Evolutionary conservation across 768 basidiomycete genomes (phyloP).

Genomic region (Tylopilus sp.): DNA sequence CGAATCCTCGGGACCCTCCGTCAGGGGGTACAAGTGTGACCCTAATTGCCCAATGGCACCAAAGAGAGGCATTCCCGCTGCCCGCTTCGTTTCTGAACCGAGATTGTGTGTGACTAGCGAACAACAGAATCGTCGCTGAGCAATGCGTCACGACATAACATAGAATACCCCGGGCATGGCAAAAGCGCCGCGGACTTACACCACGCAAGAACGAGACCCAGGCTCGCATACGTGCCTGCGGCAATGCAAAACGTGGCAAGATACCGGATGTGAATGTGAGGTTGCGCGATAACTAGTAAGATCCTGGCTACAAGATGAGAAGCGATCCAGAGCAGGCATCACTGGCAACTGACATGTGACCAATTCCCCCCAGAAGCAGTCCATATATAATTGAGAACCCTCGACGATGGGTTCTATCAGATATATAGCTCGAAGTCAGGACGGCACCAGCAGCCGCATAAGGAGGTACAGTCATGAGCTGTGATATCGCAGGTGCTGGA

Average conservation of each 20-base stretch:
- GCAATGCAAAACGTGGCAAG: conserved; percentile 46
- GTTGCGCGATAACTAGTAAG: conserved; percentile 31
- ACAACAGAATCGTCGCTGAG: not conserved
- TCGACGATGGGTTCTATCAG: conserved; percentile 43
- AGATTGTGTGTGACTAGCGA: conserved; percentile 39
- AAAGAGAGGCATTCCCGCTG: conserved; percentile 40
- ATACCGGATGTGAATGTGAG: conserved; percentile 37
- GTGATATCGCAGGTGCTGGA: conserved; percentile 41
- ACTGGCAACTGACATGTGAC: conserved; percentile 36
- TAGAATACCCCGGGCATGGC: not conserved
- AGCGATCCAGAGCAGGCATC: not conserved
- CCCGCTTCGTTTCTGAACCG: conserved; percentile 44
- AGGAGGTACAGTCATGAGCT: conserved; percentile 53
- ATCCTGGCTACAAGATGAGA: conserved; percentile 20
- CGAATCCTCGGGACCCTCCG: conserved; percentile 39
- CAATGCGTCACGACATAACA: not conserved
- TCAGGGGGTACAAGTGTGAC: conserved; percentile 40
- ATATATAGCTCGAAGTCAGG: conserved; percentile 35
- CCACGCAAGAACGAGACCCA: conserved; percentile 47
- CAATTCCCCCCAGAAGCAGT: conserved; percentile 35
- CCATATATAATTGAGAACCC: conserved; percentile 34
- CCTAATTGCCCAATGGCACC: conserved; percentile 42
- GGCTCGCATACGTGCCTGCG: conserved; percentile 42
- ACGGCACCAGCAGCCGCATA: conserved; percentile 43
- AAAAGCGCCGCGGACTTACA: conserved; percentile 30